Percentiles rank a stretch among this genome's conserved stretches.
These are phyloP conservation scores for Geum urbanum DNA, from an alignment of 306 rosid genomes.

Conservation along the genomic window DNA sequence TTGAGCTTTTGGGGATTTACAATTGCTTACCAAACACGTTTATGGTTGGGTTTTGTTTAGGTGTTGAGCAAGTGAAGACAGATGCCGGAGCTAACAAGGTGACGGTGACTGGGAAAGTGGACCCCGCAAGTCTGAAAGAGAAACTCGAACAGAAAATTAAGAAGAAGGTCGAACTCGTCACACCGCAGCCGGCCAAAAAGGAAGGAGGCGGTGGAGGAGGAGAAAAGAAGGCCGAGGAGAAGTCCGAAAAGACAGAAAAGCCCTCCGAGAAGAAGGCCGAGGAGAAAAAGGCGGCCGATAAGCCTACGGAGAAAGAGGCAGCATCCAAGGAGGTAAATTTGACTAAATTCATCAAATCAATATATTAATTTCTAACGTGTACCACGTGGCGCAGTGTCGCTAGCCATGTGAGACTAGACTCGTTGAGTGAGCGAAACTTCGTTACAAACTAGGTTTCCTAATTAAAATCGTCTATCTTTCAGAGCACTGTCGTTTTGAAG, in stretches of 20 bases:
- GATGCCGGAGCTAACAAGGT: constrained; percentile 50
- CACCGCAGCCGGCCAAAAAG: constrained; percentile 60
- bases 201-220: constrained; percentile 44
- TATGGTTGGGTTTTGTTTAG: constrained; percentile 22
- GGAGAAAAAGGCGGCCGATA: constrained; percentile 48
- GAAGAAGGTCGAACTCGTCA: constrained; percentile 67
- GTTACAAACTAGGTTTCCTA: not conserved
- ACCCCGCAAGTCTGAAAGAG: constrained; percentile 44
- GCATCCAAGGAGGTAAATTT: constrained; percentile 10
- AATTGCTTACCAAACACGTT: constrained; percentile 10
- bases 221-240: constrained; percentile 28
- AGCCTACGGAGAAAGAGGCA: constrained; percentile 13
- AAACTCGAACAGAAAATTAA: constrained; percentile 51
- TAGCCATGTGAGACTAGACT: not conserved
- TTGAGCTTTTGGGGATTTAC: not conserved
- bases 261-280: constrained; percentile 47
- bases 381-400: not conserved
- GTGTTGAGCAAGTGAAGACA: constrained; percentile 59
- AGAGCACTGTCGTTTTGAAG: constrained; percentile 68
- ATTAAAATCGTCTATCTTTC: constrained; percentile 28
- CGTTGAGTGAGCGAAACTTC: not conserved
- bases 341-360: not conserved
- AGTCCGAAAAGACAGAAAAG: constrained; percentile 31
- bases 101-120: constrained; percentile 61
- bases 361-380: not conserved